A percentile compares a stretch with the other conserved stretches of the same genome.
These are phyloP conservation scores for Gypsophila paniculata DNA, from an alignment of 179 eudicot species.

Conservation along the genomic window DNA sequence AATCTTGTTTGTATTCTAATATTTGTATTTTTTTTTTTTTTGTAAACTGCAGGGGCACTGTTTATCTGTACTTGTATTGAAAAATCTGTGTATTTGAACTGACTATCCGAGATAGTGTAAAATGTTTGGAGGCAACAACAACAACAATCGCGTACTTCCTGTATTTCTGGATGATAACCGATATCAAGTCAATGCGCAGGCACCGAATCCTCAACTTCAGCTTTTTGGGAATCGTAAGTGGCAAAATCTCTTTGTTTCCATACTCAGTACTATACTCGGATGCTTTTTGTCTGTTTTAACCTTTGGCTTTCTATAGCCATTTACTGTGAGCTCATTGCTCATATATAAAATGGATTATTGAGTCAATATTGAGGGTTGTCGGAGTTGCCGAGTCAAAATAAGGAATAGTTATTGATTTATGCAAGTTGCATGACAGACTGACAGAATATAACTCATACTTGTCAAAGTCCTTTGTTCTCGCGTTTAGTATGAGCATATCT, in stretches of 20 bases:
- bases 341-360: not conserved
- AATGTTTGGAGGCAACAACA: constrained; percentile 74
- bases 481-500: not conserved
- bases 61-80: constrained; percentile 12
- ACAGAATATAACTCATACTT: not conserved
- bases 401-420: not conserved
- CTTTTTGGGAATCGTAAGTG: constrained; percentile 75
- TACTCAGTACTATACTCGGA: not conserved
- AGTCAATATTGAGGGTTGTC: not conserved
- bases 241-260: not conserved
- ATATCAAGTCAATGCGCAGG: constrained; percentile 50
- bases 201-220: constrained; percentile 68
- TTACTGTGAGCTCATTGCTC: not conserved
- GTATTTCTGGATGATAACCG: constrained; percentile 60
- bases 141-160: constrained; percentile 43
- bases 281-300: not conserved
- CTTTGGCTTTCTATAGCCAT: not conserved
- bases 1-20: constrained; percentile 12
- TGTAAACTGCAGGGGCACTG: constrained; percentile 15
- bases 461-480: not conserved
- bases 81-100: not conserved
- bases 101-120: constrained; percentile 2
- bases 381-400: not conserved
- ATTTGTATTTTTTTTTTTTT: not conserved
- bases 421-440: not conserved